A percentile compares a stretch with the other conserved stretches of the same genome.
phyloP scores from a whole-genome alignment of 2,329 filamentous ascomycete species.

The Pyrenochaeta sp. region DNA sequence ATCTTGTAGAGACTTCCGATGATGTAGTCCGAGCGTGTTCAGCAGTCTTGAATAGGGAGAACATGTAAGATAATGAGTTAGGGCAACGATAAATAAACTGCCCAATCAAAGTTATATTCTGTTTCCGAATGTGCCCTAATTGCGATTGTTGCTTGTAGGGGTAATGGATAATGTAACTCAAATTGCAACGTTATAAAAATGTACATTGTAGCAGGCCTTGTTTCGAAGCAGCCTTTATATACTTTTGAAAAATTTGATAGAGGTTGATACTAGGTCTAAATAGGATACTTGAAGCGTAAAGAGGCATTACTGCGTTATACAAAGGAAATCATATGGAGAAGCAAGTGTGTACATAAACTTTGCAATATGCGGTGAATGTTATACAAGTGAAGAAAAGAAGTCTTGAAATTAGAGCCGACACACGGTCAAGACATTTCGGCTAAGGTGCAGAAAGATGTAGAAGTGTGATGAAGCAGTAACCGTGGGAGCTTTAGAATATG shows the following conservation, averaged over 20 bases:
- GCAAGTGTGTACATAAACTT: background rate
- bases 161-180: too few species aligned
- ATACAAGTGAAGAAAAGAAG: background rate
- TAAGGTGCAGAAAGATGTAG: background rate
- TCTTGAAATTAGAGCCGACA: background rate
- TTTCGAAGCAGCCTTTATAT: background rate
- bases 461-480: background rate
- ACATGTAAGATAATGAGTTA: too few species aligned
- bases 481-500: background rate
- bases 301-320: slow-evolving; percentile 4
- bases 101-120: too few species aligned
- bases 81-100: too few species aligned
- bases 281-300: background rate
- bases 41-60: too few species aligned
- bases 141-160: too few species aligned
- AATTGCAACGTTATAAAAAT: background rate
- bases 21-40: too few species aligned
- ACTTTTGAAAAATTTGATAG: background rate
- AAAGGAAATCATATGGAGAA: background rate
- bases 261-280: background rate
- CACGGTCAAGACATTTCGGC: slow-evolving; percentile 8
- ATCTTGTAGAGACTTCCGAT: too few species aligned
- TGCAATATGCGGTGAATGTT: background rate
- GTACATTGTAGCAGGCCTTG: background rate
- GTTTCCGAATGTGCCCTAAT: too few species aligned